These are phyloP conservation scores for Adenanthera pavonina DNA, from an alignment of 306 rosid genomes.

Conservation along the genomic window DNA sequence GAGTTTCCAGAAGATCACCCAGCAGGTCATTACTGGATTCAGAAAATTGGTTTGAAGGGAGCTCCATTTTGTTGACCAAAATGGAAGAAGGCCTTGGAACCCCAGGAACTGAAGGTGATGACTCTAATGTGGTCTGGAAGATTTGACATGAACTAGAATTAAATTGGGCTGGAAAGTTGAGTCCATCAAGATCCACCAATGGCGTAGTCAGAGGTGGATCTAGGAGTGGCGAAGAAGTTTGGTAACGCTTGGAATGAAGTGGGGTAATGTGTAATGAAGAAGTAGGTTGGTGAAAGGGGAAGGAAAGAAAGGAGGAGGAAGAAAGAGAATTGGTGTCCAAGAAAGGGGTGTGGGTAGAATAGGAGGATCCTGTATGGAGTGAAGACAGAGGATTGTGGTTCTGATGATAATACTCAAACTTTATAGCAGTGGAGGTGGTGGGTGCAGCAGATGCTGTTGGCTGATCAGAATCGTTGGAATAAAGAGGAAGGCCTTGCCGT, in stretches of 20 bases:
- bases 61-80: slow-evolving; percentile 56
- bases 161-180: slow-evolving; percentile 52
- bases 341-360: slow-evolving; percentile 30
- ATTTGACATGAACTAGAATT: slow-evolving; percentile 44
- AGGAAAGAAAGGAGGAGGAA: slow-evolving; percentile 45
- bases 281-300: slow-evolving; percentile 68
- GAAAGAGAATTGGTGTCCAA: slow-evolving; percentile 25
- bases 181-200: slow-evolving; percentile 42
- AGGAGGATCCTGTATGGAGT: slow-evolving; percentile 43
- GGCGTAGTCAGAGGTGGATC: slow-evolving; percentile 24
- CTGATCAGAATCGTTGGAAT: slow-evolving; percentile 47
- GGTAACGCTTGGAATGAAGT: slow-evolving; percentile 54
- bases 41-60: slow-evolving; percentile 70
- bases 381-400: slow-evolving; percentile 40
- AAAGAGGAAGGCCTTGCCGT: slow-evolving; percentile 79
- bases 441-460: slow-evolving; percentile 42
- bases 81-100: slow-evolving; percentile 28
- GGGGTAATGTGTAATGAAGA: slow-evolving; percentile 55
- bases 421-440: slow-evolving; percentile 21
- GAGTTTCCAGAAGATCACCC: slow-evolving; percentile 69
- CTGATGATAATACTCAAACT: slow-evolving; percentile 49
- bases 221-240: neutral
- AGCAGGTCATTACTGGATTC: slow-evolving; percentile 46
- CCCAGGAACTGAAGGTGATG: slow-evolving; percentile 31
- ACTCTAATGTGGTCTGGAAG: slow-evolving; percentile 49